Base-by-base conservation (phyloP, 306 rosid species). In the Vigna hirtella region DNA sequence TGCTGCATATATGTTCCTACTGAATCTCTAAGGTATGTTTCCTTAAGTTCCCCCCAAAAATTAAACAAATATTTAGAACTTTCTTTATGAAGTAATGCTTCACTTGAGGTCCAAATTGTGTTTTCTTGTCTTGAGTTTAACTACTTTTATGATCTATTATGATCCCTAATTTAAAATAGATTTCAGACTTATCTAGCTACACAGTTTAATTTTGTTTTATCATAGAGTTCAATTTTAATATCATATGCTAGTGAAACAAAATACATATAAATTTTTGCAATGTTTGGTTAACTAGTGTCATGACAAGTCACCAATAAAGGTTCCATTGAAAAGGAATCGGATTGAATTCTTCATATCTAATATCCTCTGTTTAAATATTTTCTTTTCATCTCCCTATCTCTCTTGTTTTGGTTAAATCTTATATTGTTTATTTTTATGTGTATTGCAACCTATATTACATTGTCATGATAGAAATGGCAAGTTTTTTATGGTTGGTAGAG, bases 1-100 rank as follows among this genome's bases (percentile, higher is more conserved):
- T 20, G 20, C 20, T 20, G 0, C 20, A 20, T 20, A 20, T 20
- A 95, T 84, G 99, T 95, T 74, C 89, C 85, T 5, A 86, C 98
- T 12, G 38, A 83, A 82, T 95, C 98, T 57, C 48, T 84, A 81
- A 91, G 99, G 99, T 89, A 81, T 7, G 53, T 49, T 79, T 49
- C 64, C 30, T 42, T 10, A 28, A 16, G 32, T 56, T 20, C 20
- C 6, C 48, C 4, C 11, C 0, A 18, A 55, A 72, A 32, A 16
- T 16, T 28, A 13, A 43, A 17, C 6, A 59, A 57, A 48, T 53
- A 30, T 34, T 51, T 14, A 13, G 10, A 42, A 49, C 6, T 34
- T 62, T 16, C 15, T 40, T 51, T 59, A 20, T 68, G 63, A 67
- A 34, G 50, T 40, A 16, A 59, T 68, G 70, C 56, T 48, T 57